Base-by-base conservation (phyloP, 2,329 filamentous ascomycete species). In the Pseudogymnoascus sp. region DNA sequence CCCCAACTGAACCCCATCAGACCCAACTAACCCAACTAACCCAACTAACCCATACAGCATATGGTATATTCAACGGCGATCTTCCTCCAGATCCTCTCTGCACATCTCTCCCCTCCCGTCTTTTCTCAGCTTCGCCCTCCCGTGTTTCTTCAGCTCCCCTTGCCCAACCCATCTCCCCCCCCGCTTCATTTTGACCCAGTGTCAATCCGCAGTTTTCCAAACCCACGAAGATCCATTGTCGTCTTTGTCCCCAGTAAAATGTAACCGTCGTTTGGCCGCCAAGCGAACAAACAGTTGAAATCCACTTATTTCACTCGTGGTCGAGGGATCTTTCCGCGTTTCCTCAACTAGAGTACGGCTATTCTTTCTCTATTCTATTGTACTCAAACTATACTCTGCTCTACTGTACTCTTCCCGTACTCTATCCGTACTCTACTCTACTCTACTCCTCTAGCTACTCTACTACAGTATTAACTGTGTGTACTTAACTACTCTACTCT, bases 231-330 rank as follows among this genome's bases (percentile, higher is more conserved):
- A 10, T 16, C 29, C n/a, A 57, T 31, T 12, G 16, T 57, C 11
- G 5, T 57, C 23, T 16, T 18, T 34, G 26, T 34, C 26, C 51
- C 51, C 26, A 57, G 26, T 57, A 57, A 12, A 51, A 51, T 57
- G 51, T 34, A 18, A 12, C 51, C 51, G 29, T 29, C 29, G 29
- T 57, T 57, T 57, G 51, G 5, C n/a, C 16, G 51, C 29, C 51
- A 57, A 34, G 26, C n/a, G 10, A 57, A 4, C 29, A 57, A 51
- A 4, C 23, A 51, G n/a, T 18, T 7, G 4, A 11, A 16, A 57
- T 57, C 51, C 51, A 57, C 51, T 57, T 57, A 34, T 57, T 57
- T 57, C 51, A 57, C 51, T 57, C 51, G 51, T 57, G 51, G 51
- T 16, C 16, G 26, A 57, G 29, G 51, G 51, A 57, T 18, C 51